Evolutionary conservation across 2,329 filamentous ascomycete species (phyloP).

Genomic region (Penicillium digitatum): DNA sequence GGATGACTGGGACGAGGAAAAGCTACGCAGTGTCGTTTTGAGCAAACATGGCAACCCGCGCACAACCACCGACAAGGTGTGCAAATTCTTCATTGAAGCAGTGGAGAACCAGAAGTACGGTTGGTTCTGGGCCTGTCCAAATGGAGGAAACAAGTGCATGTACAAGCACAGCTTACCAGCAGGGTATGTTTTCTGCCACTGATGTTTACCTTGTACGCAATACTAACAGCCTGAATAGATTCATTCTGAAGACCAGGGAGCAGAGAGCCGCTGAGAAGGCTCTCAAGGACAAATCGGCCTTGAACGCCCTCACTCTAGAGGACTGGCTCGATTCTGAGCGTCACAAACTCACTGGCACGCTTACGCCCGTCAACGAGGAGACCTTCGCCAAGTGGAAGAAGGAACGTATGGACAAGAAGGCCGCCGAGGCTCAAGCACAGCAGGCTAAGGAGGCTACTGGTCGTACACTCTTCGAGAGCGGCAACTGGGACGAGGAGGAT

Average conservation of each 20-base stretch:
- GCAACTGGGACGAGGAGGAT: constrained; percentile 73
- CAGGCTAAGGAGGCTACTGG: constrained; percentile 94
- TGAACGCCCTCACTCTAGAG: constrained; percentile 91
- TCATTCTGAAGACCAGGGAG: constrained; percentile 96
- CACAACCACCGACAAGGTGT: constrained; percentile 95
- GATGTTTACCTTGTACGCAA: background rate
- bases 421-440: constrained; percentile 83
- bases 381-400: constrained; percentile 96
- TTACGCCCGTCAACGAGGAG: constrained; percentile 92
- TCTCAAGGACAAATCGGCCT: constrained; percentile 87
- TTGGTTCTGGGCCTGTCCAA: constrained; percentile 98
- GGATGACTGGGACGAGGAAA: constrained; percentile 96
- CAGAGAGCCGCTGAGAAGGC: constrained; percentile 95
- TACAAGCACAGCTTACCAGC: constrained; percentile 94
- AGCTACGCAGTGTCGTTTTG: constrained; percentile 81
- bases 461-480: constrained; percentile 91
- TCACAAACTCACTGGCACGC: constrained; percentile 84
- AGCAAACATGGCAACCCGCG: constrained; percentile 97
- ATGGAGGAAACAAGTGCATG: constrained; percentile 96
- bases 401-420: constrained; percentile 90
- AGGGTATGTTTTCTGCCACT: constrained; percentile 60
- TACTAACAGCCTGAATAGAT: constrained; percentile 52
- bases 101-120: constrained; percentile 99
- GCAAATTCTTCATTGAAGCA: constrained; percentile 96
- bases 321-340: constrained; percentile 96